A percentile compares a stretch with the other conserved stretches of the same genome.
These are phyloP conservation scores for Cicer judaicum DNA, from an alignment of 306 rosid species.

Conservation along the genomic window DNA sequence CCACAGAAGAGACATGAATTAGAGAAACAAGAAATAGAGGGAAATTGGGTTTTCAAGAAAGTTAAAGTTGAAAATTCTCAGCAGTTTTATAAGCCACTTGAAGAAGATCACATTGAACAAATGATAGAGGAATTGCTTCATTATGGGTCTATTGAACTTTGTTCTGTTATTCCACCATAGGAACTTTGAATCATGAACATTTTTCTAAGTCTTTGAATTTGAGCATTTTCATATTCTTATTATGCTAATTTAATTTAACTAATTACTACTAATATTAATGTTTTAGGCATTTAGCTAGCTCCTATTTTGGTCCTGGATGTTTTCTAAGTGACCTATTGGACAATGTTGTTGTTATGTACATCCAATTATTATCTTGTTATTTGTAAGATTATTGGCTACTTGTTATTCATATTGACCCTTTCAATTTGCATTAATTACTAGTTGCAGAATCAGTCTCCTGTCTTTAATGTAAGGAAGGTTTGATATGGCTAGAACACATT, in stretches of 20 bases:
- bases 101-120: constrained; percentile 87
- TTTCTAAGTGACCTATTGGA: constrained; percentile 57
- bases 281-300: constrained; percentile 12
- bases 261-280: constrained; percentile 37
- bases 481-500: constrained; percentile 41
- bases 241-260: constrained; percentile 58
- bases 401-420: not conserved
- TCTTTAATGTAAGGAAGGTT: constrained; percentile 39
- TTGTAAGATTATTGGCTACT: too few species aligned
- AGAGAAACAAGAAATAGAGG: constrained; percentile 45
- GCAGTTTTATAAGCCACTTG: constrained; percentile 64
- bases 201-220: constrained; percentile 7
- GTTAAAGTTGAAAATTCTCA: constrained; percentile 61
- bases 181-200: constrained; percentile 39
- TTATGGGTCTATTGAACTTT: constrained; percentile 82
- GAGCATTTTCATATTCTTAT: constrained; percentile 47
- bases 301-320: constrained; percentile 47
- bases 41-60: constrained; percentile 58
- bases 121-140: constrained; percentile 89
- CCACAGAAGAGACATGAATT: constrained; percentile 45
- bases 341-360: constrained; percentile 56
- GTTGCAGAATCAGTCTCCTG: constrained; percentile 37
- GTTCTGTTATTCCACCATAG: constrained; percentile 53
- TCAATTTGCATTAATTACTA: constrained; percentile 24
- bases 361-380: constrained; percentile 20